These are phyloP conservation scores for Aschersonia sp. DNA, from an alignment of 2,329 filamentous ascomycete species.

Conservation along the genomic window DNA sequence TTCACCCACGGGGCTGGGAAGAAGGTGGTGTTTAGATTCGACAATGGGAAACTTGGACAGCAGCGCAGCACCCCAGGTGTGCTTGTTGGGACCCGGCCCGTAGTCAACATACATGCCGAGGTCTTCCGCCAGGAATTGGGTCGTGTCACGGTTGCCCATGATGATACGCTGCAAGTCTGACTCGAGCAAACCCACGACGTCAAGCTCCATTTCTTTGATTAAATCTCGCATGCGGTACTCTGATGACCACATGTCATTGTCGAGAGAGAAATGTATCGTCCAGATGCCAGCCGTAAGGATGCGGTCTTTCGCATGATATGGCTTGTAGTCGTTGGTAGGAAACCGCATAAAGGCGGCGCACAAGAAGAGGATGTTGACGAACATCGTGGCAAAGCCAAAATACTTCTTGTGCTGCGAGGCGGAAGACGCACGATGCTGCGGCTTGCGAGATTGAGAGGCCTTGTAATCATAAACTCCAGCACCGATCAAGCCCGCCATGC, in stretches of 20 bases:
- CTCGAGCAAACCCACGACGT: slow-evolving; percentile 89
- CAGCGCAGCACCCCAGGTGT: slow-evolving; percentile 89
- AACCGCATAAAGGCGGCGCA: slow-evolving; percentile 79
- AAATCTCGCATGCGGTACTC: slow-evolving; percentile 87
- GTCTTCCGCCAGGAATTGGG: slow-evolving; percentile 88
- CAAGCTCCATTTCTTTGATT: slow-evolving; percentile 88
- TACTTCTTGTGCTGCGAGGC: slow-evolving; percentile 35
- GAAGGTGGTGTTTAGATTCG: slow-evolving; percentile 89
- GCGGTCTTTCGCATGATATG: slow-evolving; percentile 79
- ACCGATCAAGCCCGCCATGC: slow-evolving; percentile 72
- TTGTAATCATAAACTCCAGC: slow-evolving; percentile 67
- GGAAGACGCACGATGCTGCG: slow-evolving; percentile 13
- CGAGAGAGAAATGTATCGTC: slow-evolving; percentile 95
- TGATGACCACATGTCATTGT: slow-evolving; percentile 98
- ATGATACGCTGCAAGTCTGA: slow-evolving; percentile 93
- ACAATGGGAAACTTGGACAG: slow-evolving; percentile 96
- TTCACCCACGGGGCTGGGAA: slow-evolving; percentile 87
- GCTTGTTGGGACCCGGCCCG: slow-evolving; percentile 94
- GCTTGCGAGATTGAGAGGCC: slow-evolving; percentile 28
- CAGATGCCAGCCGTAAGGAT: slow-evolving; percentile 90
- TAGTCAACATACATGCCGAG: slow-evolving; percentile 98
- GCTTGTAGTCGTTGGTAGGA: slow-evolving; percentile 79
- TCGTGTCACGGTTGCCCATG: slow-evolving; percentile 96
- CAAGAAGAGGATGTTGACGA: slow-evolving; percentile 67
- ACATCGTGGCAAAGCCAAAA: slow-evolving; percentile 44